A percentile compares a stretch with the other conserved stretches of the same genome.
Conservation (phyloP, 495 filamentous ascomycete species). For the Penicillium robsamsonii region DNA sequence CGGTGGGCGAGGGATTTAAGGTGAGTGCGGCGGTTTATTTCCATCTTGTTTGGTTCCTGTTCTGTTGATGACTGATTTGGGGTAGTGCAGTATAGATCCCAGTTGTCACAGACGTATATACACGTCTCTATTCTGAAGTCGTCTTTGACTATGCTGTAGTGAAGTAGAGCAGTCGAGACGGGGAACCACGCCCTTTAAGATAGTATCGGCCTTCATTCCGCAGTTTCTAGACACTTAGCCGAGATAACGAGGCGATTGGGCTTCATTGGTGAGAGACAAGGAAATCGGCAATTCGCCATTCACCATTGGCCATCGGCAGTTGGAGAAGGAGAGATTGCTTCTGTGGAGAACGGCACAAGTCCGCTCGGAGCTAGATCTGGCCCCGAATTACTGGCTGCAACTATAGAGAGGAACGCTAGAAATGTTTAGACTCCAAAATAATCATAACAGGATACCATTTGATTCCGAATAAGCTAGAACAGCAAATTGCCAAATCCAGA, state of each 20-base stretch:
- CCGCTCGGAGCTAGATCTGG: slow-evolving; percentile 16
- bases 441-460: neutral
- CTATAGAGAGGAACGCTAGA: neutral
- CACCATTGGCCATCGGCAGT: neutral
- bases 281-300: slow-evolving; percentile 18
- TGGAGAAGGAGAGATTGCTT: slow-evolving; percentile 6
- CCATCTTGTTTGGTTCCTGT: slow-evolving; percentile 22
- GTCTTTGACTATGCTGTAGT: neutral
- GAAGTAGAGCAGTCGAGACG: neutral
- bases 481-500: neutral
- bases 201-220: slow-evolving; percentile 13
- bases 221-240: slow-evolving; percentile 15
- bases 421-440: neutral
- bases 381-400: neutral
- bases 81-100: neutral
- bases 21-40: slow-evolving; percentile 27
- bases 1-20: slow-evolving; percentile 32
- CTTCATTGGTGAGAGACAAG: slow-evolving; percentile 25
- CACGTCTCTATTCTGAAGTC: neutral
- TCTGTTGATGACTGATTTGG: neutral
- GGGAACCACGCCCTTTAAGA: neutral
- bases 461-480: neutral
- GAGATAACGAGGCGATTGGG: slow-evolving; percentile 17
- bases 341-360: slow-evolving; percentile 16
- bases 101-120: neutral